These are phyloP conservation scores for Wickerhamiella spandovensis DNA, from an alignment of 805 yeast species.

Conservation along the genomic window DNA sequence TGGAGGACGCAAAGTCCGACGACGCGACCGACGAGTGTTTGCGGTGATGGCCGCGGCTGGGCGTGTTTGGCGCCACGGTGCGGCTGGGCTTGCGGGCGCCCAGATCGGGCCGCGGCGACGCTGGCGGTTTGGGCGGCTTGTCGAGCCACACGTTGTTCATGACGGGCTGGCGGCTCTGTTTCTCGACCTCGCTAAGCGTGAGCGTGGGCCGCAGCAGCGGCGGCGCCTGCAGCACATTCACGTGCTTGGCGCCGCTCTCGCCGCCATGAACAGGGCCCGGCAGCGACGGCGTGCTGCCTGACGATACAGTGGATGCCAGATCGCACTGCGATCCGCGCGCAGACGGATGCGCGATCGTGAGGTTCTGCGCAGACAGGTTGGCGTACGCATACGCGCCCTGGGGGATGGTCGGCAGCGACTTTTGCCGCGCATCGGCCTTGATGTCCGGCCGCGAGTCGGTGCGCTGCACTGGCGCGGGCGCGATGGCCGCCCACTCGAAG, in stretches of 20 bases:
- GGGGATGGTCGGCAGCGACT: not conserved
- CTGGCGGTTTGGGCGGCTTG: not conserved
- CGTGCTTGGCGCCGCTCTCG: not conserved
- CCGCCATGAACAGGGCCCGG: not conserved
- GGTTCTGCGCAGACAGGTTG: not conserved
- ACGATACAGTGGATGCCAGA: not conserved
- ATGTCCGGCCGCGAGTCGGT: not conserved
- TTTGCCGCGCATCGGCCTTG: not conserved
- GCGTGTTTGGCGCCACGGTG: not conserved
- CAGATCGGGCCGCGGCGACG: slow-evolving; percentile 3
- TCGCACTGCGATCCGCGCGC: not conserved
- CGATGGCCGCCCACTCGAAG: not conserved
- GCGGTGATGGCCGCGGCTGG: not conserved
- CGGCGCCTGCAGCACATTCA: not conserved
- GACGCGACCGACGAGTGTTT: not conserved
- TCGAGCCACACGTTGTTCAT: slow-evolving; percentile 19
- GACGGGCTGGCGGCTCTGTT: slow-evolving; percentile 8
- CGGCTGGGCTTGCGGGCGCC: slow-evolving; percentile 3
- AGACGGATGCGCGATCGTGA: not conserved
- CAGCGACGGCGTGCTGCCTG: not conserved
- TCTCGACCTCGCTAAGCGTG: not conserved
- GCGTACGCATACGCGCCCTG: not conserved
- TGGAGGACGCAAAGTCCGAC: not conserved
- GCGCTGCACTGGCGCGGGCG: not conserved
- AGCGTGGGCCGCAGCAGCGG: not conserved